Conservation (phyloP, 1,284 basidiomycete genomes). For the Leucoagaricus sp. region DNA sequence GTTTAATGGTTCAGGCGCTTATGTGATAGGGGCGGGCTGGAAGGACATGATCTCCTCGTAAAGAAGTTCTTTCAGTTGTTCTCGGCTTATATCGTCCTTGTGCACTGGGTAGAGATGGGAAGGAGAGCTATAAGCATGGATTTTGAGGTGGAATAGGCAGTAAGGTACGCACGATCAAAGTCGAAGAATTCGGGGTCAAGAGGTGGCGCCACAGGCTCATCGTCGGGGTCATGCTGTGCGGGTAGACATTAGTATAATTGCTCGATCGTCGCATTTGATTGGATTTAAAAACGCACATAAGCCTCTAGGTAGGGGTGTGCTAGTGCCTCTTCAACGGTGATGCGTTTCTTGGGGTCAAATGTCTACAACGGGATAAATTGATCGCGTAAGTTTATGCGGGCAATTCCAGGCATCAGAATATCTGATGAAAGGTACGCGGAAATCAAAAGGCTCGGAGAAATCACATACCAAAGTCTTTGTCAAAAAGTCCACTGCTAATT, state of each 20-base stretch:
- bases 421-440: conserved; percentile 1
- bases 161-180: conserved; percentile 76
- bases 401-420: conserved; percentile 13
- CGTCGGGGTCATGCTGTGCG: conserved; percentile 82
- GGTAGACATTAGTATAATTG: conserved; percentile 2
- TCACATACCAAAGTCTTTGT: conserved; percentile 80
- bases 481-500: conserved; percentile 88
- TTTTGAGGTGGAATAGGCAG: background rate
- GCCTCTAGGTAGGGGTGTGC: conserved; percentile 91
- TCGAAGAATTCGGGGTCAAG: conserved; percentile 92
- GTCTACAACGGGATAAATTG: conserved; percentile 47
- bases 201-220: conserved; percentile 90
- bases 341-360: conserved; percentile 92
- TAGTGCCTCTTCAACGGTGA: conserved; percentile 90
- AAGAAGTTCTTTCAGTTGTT: conserved; percentile 59
- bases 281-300: conserved; percentile 61
- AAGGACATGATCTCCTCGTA: conserved; percentile 77
- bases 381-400: background rate
- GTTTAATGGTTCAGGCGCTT: conserved; percentile 11
- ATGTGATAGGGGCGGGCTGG: conserved; percentile 60
- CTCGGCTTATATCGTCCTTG: conserved; percentile 92
- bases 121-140: background rate
- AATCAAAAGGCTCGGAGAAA: background rate
- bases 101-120: conserved; percentile 53
- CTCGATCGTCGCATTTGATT: background rate